Evolutionary conservation across 108 stramenopile genomes (phyloP), one percentile per base, ranked within the genome.

Genomic region (Cyclotella atomus): DNA sequence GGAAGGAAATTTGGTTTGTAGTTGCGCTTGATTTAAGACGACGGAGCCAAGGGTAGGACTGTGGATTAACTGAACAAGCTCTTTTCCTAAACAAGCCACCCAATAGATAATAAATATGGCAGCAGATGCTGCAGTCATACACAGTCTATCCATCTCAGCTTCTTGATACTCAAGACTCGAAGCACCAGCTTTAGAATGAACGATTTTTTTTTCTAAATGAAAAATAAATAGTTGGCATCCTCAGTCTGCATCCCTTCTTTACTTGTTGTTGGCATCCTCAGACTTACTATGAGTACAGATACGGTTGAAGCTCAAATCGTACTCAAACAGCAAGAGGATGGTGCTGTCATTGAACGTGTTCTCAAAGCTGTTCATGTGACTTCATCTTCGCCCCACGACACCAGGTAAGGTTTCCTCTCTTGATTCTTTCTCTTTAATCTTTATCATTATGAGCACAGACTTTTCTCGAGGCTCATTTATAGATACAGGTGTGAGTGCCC

Each of bases 81-180:
- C 66, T 24, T 35, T 3, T 20, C 66, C 66, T 21, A 68, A 36
- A 16, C 41, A 68, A 35, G 36, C 16, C 19, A 28, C 17, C 66
- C 66, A 68, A 35, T 68, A 68, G 34, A 46, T 0, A 24, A 54
- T 17, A 15, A 49, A 50, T 16, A 34, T 24, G 21, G 43, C 38
- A 4, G 38, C 32, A 49, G 12, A 44, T 27, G 8, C 2, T 43
- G 54, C 36, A 2, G 28, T 23, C 21, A 20, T 2, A 9, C 8
- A 32, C 3, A 15, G 35, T 28, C 3, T 47, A 16, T 29, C 16
- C 12, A 6, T 41, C 12, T 41, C 38, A 41, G 9, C 12, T 41
- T 41, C 38, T 9, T 41, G 38, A 41, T 12, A 9, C 12, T 41
- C 12, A 12, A n/a, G n/a, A n/a, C n/a, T n/a, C n/a, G n/a, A 41